Evolutionary conservation across 495 filamentous ascomycete genomes (phyloP).

Genomic region (Penicillium canariense): DNA sequence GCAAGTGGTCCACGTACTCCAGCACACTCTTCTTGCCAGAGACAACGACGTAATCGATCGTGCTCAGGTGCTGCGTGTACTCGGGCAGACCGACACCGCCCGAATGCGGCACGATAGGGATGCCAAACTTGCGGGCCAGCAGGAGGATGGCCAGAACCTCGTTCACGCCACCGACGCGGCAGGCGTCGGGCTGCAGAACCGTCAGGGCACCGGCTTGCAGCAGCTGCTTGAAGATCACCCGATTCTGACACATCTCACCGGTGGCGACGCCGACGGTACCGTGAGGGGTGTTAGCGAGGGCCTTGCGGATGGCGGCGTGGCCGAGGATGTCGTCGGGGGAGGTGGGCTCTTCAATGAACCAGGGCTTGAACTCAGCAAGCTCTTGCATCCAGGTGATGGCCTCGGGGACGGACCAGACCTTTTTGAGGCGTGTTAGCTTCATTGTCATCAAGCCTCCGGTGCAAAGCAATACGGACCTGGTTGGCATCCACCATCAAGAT

Average conservation of each 20-base stretch:
- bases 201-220: conserved; percentile 76
- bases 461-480: conserved; percentile 51
- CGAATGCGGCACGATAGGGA: conserved; percentile 85
- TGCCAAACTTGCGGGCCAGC: conserved; percentile 78
- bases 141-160: conserved; percentile 89
- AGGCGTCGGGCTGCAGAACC: conserved; percentile 88
- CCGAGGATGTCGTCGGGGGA: conserved; percentile 89
- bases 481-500: conserved; percentile 95
- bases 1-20: conserved; percentile 91
- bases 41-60: conserved; percentile 91
- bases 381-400: conserved; percentile 84
- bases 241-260: conserved; percentile 96
- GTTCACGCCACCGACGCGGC: conserved; percentile 87
- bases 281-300: conserved; percentile 60
- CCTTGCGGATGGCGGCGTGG: conserved; percentile 79
- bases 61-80: conserved; percentile 91
- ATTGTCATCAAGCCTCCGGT: too few relatives aligned
- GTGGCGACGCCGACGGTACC: conserved; percentile 81
- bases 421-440: background rate
- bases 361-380: conserved; percentile 81
- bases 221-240: conserved; percentile 92
- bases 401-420: conserved; percentile 88
- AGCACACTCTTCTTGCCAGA: conserved; percentile 76
- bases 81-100: conserved; percentile 91
- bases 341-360: conserved; percentile 98